Conservation (phyloP, 352 stramenopile species). For the Pythium sukuiense region DNA sequence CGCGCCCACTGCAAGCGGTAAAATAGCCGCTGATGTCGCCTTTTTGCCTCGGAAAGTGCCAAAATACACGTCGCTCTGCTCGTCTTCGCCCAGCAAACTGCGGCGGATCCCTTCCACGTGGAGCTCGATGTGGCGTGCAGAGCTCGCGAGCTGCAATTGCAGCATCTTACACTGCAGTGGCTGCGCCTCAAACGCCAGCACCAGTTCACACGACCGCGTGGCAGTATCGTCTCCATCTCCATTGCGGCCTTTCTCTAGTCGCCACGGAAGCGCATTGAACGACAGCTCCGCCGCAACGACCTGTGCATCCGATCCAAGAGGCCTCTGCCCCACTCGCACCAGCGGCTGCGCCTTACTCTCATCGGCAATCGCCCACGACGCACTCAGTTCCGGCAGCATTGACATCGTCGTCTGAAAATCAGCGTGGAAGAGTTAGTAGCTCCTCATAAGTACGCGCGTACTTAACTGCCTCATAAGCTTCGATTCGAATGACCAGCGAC, state of each 20-base stretch:
- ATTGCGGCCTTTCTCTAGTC: background rate
- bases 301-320: conserved; percentile 7
- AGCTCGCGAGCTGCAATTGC: conserved; percentile 52
- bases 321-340: conserved; percentile 12
- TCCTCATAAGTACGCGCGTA: conserved; percentile 22
- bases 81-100: conserved; percentile 58
- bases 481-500: background rate
- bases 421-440: background rate
- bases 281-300: conserved; percentile 15
- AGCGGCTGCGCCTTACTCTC: background rate
- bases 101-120: conserved; percentile 48
- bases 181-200: conserved; percentile 34
- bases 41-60: conserved; percentile 63
- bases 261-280: conserved; percentile 22
- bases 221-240: background rate
- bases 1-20: background rate
- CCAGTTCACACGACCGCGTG: conserved; percentile 41
- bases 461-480: conserved; percentile 5
- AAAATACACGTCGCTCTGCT: conserved; percentile 68
- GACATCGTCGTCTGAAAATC: conserved; percentile 1
- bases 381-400: background rate
- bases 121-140: conserved; percentile 71
- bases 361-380: conserved; percentile 7
- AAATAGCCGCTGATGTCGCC: background rate
- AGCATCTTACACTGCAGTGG: conserved; percentile 50